These are phyloP conservation scores for Juglanconis sp. DNA, from an alignment of 2,329 filamentous ascomycete species.

Conservation along the genomic window DNA sequence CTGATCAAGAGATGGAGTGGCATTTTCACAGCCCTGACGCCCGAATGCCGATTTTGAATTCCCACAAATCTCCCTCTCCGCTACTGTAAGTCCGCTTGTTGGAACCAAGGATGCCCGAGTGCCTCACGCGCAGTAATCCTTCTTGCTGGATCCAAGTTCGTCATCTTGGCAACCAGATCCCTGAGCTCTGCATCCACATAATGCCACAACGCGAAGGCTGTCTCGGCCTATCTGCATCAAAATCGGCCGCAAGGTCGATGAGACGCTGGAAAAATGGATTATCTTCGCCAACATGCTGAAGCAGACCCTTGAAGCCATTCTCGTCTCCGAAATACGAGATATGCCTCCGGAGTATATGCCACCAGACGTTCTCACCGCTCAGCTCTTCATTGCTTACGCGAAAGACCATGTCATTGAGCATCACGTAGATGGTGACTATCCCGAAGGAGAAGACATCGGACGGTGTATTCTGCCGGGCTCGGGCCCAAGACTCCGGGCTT, in stretches of 20 bases:
- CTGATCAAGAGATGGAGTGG: too few relatives aligned
- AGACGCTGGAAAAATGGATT: conserved; percentile 7
- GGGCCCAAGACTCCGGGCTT: conserved; percentile 33
- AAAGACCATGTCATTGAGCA: conserved; percentile 28
- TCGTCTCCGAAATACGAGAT: conserved; percentile 18
- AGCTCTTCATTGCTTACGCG: conserved; percentile 23
- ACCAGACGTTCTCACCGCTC: conserved; percentile 23
- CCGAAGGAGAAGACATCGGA: conserved; percentile 35
- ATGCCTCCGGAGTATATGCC: conserved; percentile 20
- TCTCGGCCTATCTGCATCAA: conserved; percentile 11
- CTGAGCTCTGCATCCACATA: conserved; percentile 8
- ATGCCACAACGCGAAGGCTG: conserved; percentile 14
- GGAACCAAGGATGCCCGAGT: conserved; percentile 14
- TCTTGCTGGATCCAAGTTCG: conserved; percentile 15
- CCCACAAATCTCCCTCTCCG: too few relatives aligned
- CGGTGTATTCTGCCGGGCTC: conserved; percentile 26
- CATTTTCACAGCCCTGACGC: too few relatives aligned
- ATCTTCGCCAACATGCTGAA: conserved; percentile 15
- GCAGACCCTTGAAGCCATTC: conserved; percentile 8
- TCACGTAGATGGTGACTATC: conserved; percentile 31
- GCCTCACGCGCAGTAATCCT: conserved; percentile 19
- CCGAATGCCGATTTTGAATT: too few relatives aligned
- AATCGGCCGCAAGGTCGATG: conserved; percentile 7
- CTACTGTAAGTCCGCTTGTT: too few relatives aligned
- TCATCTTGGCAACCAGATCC: conserved; percentile 18